These are phyloP conservation scores for Chimonanthus praecox DNA, from an alignment of 164 flowering plant genomes.

Conservation along the genomic window DNA sequence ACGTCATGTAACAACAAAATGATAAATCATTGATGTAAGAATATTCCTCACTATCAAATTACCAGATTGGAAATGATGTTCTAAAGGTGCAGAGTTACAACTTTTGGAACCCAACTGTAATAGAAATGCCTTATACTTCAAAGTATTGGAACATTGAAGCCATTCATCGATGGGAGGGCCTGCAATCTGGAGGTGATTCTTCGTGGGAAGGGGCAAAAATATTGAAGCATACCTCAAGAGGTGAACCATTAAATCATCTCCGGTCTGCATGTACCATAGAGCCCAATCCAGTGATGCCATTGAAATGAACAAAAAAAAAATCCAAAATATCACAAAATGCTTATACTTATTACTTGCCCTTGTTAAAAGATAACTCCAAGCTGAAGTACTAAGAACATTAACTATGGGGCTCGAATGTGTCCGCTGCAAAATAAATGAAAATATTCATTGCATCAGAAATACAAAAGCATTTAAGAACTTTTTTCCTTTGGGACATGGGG, in stretches of 20 bases:
- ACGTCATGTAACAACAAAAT: not conserved
- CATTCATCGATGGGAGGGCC: conserved; percentile 47
- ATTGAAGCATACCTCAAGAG: conserved; percentile 51
- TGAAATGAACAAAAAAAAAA: not conserved
- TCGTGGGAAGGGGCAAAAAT: conserved; percentile 50
- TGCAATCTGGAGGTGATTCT: conserved; percentile 51
- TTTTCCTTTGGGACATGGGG: not conserved
- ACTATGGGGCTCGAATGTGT: conserved; percentile 31
- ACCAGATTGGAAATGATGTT: conserved; percentile 16
- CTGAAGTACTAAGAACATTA: conserved; percentile 39
- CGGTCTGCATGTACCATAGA: conserved; percentile 46
- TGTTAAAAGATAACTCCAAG: conserved; percentile 51
- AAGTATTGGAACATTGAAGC: conserved; percentile 13
- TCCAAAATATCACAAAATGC: not conserved
- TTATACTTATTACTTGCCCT: conserved; percentile 39
- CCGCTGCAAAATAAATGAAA: conserved; percentile 26
- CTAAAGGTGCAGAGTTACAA: conserved; percentile 7
- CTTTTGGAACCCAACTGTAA: conserved; percentile 5
- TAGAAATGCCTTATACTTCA: conserved; percentile 6
- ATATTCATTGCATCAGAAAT: not conserved
- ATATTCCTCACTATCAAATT: conserved; percentile 5
- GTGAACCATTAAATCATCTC: conserved; percentile 58
- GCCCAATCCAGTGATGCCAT: not conserved
- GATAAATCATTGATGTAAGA: not conserved
- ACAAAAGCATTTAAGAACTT: not conserved